Conservation (phyloP, 2,329 filamentous ascomycete species). For the Penicillium sp. region DNA sequence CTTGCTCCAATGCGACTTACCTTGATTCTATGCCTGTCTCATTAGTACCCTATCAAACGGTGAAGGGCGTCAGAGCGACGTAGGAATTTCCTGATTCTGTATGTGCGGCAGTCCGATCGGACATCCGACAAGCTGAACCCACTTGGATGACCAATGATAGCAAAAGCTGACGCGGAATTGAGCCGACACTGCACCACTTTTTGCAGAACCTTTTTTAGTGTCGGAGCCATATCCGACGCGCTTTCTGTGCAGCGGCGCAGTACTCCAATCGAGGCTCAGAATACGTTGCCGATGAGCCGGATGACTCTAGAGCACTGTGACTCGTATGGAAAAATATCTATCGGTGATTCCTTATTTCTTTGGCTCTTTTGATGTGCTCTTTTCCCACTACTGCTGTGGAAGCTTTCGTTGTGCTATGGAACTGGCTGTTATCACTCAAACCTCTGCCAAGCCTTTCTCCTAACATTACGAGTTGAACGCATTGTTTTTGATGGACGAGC, state of each 20-base stretch:
- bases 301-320: conserved; percentile 10
- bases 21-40: background rate
- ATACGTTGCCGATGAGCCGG: conserved; percentile 19
- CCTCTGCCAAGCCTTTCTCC: conserved; percentile 7
- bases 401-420: background rate
- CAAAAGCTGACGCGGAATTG: conserved; percentile 17
- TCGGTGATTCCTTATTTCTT: conserved; percentile 1
- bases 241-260: conserved; percentile 13
- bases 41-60: background rate
- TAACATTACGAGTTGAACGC: background rate
- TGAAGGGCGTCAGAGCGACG: background rate
- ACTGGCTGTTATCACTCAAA: background rate
- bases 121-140: conserved; percentile 20
- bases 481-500: background rate
- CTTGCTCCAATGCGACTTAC: background rate
- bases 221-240: conserved; percentile 24
- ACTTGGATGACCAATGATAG: conserved; percentile 15
- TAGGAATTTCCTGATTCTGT: background rate
- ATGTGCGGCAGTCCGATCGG: conserved; percentile 22
- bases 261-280: conserved; percentile 21
- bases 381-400: background rate
- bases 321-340: conserved; percentile 6
- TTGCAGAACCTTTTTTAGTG: background rate
- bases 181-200: conserved; percentile 6
- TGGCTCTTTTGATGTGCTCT: background rate